phyloP scores from a whole-genome alignment of 2,329 filamentous ascomycete species.

The Pyricularia grisea region DNA sequence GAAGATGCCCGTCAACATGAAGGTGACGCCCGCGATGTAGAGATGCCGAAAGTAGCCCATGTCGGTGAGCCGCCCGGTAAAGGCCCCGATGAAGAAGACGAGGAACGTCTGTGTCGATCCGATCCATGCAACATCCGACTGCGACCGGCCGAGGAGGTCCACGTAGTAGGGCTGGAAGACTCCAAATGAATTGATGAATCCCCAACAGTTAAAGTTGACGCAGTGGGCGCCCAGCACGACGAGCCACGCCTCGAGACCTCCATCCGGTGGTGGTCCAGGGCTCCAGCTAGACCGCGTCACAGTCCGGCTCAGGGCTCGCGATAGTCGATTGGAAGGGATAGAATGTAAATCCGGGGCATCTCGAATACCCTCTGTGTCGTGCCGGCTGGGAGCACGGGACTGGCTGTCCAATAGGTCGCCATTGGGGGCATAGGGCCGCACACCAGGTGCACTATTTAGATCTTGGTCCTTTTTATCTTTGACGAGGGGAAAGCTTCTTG shows the following conservation, averaged over 20 bases:
- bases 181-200: constrained; percentile 46
- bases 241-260: constrained; percentile 37
- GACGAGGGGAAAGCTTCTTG: neutral
- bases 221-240: constrained; percentile 32
- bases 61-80: constrained; percentile 43
- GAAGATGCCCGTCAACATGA: constrained; percentile 38
- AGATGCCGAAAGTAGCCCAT: constrained; percentile 40
- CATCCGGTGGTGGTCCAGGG: constrained; percentile 40
- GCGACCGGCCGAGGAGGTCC: constrained; percentile 24
- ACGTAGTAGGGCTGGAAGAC: constrained; percentile 45
- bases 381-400: neutral
- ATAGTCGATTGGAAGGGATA: constrained; percentile 14
- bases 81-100: constrained; percentile 43
- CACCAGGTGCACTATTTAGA: neutral
- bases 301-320: constrained; percentile 29
- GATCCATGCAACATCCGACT: constrained; percentile 43
- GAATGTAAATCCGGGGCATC: neutral
- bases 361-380: neutral
- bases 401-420: neutral
- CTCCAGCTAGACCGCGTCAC: constrained; percentile 27
- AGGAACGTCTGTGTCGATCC: constrained; percentile 45
- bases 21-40: constrained; percentile 27
- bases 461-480: neutral
- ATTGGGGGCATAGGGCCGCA: neutral
- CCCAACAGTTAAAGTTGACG: constrained; percentile 32